Evolutionary conservation across 2,329 filamentous ascomycete species (phyloP), one percentile per base, ranked within the genome.

Genomic region (Ceratocystis lukuohia): DNA sequence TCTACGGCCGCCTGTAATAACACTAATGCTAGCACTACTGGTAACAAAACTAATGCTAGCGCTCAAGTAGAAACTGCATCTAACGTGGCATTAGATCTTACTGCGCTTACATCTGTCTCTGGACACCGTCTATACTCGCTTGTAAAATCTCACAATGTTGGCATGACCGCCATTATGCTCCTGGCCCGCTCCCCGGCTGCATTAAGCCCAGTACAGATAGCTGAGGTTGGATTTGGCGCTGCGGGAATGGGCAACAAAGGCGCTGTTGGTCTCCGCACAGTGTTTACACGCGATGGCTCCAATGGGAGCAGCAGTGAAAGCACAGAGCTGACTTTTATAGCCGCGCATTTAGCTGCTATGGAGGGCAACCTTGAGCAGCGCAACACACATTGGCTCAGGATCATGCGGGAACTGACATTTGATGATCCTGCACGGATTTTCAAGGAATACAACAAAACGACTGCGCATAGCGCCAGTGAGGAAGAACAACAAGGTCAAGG

Each of bases 211-310:
- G 77, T 94, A n/a, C 83, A 90, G 70, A 86, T 84, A n/a, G 90
- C 88, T 1, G 89, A 88, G 65, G 87, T 91, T 1, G 92, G 94
- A 0, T 88, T 96, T 62, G 94, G 94, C 0, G 75, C 91, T 0
- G 87, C 86, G 67, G 88, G 93, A 62, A 94, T 96, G 88, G 94
- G 91, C 17, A 96, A 96, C 75, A 99, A 99, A 76, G 94, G 93
- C 37, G 93, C 91, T 2, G 88, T 96, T 0, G 94, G 88, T 0
- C 80, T 93, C 68, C 82, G 91, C 44, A 76, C 94, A 56, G 80
- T 84, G 15, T 87, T 89, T 71, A 73, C 73, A 44, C 72, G 69
- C 5, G 72, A 74, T 15, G 73, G 73, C 25, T 72, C 71, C 5
- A 69, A 74, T 66, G 72, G 70, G 59, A 71, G 70, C 37, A 70